Conservation (phyloP, 2,329 filamentous ascomycete genomes). For the Colletotrichum agaves region DNA sequence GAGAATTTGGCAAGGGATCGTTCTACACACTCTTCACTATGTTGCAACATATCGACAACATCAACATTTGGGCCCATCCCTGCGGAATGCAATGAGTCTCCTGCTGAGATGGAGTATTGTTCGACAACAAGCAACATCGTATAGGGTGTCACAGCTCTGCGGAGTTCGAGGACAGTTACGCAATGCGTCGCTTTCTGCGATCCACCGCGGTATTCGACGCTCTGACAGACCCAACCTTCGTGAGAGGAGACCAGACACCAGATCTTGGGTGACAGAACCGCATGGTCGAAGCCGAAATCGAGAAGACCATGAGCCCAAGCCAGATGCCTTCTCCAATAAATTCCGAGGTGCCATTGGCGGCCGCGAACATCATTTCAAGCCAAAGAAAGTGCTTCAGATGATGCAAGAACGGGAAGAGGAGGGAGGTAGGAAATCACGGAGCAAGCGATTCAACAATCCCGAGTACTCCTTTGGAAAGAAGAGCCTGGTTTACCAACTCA, state of each 20-base stretch:
- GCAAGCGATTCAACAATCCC: constrained; percentile 63
- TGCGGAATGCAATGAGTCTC: constrained; percentile 39
- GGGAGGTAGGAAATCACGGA: constrained; percentile 55
- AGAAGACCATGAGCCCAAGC: neutral
- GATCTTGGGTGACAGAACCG: constrained; percentile 39
- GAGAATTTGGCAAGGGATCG: neutral
- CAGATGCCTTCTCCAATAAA: constrained; percentile 23
- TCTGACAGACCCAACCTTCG: constrained; percentile 48
- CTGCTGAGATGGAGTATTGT: constrained; percentile 28
- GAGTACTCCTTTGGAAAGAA: constrained; percentile 62
- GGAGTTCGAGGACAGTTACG: constrained; percentile 17
- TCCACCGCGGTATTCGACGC: constrained; percentile 72
- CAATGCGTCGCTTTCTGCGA: constrained; percentile 66
- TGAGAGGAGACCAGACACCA: neutral
- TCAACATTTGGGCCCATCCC: constrained; percentile 6
- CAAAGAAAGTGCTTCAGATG: constrained; percentile 64
- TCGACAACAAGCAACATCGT: constrained; percentile 1
- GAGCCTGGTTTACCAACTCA: constrained; percentile 66
- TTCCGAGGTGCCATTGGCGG: constrained; percentile 23
- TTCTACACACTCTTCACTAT: neutral
- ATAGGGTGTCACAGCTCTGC: neutral
- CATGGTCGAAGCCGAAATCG: neutral
- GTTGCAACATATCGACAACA: constrained; percentile 1
- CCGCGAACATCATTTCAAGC: constrained; percentile 49
- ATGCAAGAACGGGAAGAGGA: constrained; percentile 48